Evolutionary conservation across 495 filamentous ascomycete genomes (phyloP).

Genomic region (Talaromyces borbonicus): DNA sequence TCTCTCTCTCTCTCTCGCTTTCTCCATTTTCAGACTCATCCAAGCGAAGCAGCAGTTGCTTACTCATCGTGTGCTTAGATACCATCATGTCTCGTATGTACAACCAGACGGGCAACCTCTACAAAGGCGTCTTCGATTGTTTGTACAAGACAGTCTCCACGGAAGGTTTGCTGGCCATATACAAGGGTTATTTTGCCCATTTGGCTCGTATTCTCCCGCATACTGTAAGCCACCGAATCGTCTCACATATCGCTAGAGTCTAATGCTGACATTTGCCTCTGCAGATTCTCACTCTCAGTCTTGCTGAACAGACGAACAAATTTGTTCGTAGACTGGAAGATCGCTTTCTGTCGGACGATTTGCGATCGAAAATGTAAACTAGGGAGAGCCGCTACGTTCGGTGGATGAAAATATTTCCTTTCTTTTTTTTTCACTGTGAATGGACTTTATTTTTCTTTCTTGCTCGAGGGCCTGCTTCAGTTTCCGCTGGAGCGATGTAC

Average conservation of each 20-base stretch:
- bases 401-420: not conserved
- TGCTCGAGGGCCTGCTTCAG: too few species aligned
- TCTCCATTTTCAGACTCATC: too few species aligned
- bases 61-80: slow-evolving; percentile 42
- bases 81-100: slow-evolving; percentile 99
- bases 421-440: not conserved
- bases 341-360: slow-evolving; percentile 43
- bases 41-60: too few species aligned
- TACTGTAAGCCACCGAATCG: slow-evolving; percentile 44
- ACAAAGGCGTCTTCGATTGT: slow-evolving; percentile 87
- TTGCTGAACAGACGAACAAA: slow-evolving; percentile 97
- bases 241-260: not conserved
- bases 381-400: not conserved
- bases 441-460: too few species aligned
- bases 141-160: slow-evolving; percentile 81
- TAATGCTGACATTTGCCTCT: slow-evolving; percentile 8
- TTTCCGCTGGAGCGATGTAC: too few species aligned
- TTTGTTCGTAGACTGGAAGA: slow-evolving; percentile 69
- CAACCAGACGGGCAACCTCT: slow-evolving; percentile 96
- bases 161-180: slow-evolving; percentile 87
- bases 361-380: slow-evolving; percentile 38
- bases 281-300: slow-evolving; percentile 78
- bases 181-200: slow-evolving; percentile 97
- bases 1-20: too few species aligned
- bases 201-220: slow-evolving; percentile 89